Conservation (phyloP, 2,329 filamentous ascomycete species). For the Septoria petroselini region DNA sequence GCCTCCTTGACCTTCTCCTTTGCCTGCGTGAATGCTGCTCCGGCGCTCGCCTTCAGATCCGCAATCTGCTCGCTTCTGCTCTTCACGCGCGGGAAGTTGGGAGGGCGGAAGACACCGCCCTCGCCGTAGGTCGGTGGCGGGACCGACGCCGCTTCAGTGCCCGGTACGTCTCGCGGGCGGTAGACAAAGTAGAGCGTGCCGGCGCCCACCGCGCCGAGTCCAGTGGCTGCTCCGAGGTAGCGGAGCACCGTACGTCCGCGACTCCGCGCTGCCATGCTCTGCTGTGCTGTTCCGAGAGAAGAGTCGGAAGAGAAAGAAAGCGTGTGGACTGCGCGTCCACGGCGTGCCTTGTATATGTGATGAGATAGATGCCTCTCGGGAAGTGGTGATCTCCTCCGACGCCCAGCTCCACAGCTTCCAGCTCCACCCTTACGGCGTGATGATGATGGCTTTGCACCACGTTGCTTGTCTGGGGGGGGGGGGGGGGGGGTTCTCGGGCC, state of each 20-base stretch:
- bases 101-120: slow-evolving; percentile 65
- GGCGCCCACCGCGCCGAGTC: slow-evolving; percentile 53
- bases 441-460: slow-evolving; percentile 10
- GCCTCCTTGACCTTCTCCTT: slow-evolving; percentile 45
- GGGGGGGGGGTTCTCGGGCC: too few relatives aligned
- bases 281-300: slow-evolving; percentile 3
- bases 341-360: slow-evolving; percentile 9
- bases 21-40: slow-evolving; percentile 43
- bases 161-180: slow-evolving; percentile 69
- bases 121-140: slow-evolving; percentile 68
- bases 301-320: slow-evolving; percentile 2
- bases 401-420: slow-evolving; percentile 1
- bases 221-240: slow-evolving; percentile 58
- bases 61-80: slow-evolving; percentile 62
- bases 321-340: background rate
- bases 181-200: slow-evolving; percentile 62
- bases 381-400: slow-evolving; percentile 15
- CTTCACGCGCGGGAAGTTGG: slow-evolving; percentile 63
- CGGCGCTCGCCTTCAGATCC: slow-evolving; percentile 55
- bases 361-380: too few relatives aligned
- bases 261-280: slow-evolving; percentile 31
- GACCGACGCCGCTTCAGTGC: slow-evolving; percentile 64
- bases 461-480: slow-evolving; percentile 1
- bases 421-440: slow-evolving; percentile 15
- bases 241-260: slow-evolving; percentile 45